Evolutionary conservation across 345 rosid genomes (phyloP).

Genomic region (Corchorus olitorius): DNA sequence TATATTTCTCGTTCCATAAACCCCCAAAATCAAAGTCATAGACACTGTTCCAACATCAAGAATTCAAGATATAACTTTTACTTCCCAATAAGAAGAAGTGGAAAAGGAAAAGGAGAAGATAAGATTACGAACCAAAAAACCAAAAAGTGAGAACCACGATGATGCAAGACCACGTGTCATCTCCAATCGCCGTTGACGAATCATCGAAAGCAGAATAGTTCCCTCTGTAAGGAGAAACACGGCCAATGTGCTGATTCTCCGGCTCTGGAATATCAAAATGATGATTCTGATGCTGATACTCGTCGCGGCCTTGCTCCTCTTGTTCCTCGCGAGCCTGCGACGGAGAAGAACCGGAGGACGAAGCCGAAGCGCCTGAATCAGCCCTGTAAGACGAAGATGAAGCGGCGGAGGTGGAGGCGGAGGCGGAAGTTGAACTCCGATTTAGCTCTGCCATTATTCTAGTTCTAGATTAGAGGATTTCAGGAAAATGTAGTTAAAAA

Average conservation of each 20-base stretch:
- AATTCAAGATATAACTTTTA: not conserved
- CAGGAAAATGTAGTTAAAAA: not conserved
- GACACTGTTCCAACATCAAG: constrained; percentile 55
- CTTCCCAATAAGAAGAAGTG: not conserved
- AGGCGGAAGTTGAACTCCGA: constrained; percentile 34
- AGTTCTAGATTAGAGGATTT: not conserved
- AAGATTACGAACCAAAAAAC: constrained; percentile 66
- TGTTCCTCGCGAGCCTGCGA: constrained; percentile 48
- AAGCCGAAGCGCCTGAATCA: constrained; percentile 20
- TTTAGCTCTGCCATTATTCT: constrained; percentile 52
- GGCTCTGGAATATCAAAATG: constrained; percentile 37
- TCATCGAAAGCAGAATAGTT: constrained; percentile 37
- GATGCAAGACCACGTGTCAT: constrained; percentile 88
- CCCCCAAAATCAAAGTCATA: constrained; percentile 85
- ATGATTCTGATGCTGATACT: constrained; percentile 33
- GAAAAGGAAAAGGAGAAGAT: not conserved
- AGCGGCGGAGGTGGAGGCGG: constrained; percentile 15
- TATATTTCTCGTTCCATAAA: constrained; percentile 66
- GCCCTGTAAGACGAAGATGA: constrained; percentile 24
- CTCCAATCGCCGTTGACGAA: constrained; percentile 41
- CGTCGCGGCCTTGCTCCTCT: constrained; percentile 40
- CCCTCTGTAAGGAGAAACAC: constrained; percentile 32
- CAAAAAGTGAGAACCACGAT: constrained; percentile 86
- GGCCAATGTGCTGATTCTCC: constrained; percentile 49
- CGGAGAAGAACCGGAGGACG: constrained; percentile 34